These are phyloP conservation scores for Austroboletus festivus DNA, from an alignment of 768 basidiomycete genomes.

Conservation along the genomic window DNA sequence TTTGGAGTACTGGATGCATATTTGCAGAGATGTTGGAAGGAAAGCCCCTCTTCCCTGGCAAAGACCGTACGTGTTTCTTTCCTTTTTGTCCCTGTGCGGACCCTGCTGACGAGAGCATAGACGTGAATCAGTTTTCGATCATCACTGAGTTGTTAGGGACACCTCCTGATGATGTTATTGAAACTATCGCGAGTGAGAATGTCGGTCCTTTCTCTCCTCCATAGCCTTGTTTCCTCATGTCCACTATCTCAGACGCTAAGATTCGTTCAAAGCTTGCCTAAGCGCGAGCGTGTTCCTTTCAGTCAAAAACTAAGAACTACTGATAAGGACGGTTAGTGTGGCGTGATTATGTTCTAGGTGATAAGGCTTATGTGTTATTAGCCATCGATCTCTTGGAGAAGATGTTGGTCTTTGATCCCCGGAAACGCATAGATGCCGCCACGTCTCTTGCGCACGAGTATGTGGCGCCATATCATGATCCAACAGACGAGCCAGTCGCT, in stretches of 20 bases:
- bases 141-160: conserved; percentile 98
- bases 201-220: conserved; percentile 43
- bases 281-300: conserved; percentile 94
- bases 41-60: conserved; percentile 97
- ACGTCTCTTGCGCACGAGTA: conserved; percentile 91
- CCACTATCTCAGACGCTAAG: conserved; percentile 74
- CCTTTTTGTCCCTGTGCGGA: neutral
- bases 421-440: conserved; percentile 93
- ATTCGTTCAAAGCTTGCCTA: conserved; percentile 97
- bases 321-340: conserved; percentile 73
- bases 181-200: conserved; percentile 97
- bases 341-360: neutral
- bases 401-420: conserved; percentile 98
- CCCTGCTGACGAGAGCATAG: conserved; percentile 40
- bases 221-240: conserved; percentile 11
- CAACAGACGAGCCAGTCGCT: conserved; percentile 94
- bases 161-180: conserved; percentile 99
- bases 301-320: conserved; percentile 86
- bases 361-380: conserved; percentile 28
- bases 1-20: conserved; percentile 99
- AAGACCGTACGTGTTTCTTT: conserved; percentile 79
- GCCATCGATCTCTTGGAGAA: conserved; percentile 95
- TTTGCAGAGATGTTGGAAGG: conserved; percentile 99
- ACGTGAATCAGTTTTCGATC: conserved; percentile 99
- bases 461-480: conserved; percentile 96